Percentiles rank a stretch among this genome's conserved stretches.
Evolutionary conservation across 2,329 filamentous ascomycete genomes (phyloP).

Genomic region (Pseudogymnoascus destructans): DNA sequence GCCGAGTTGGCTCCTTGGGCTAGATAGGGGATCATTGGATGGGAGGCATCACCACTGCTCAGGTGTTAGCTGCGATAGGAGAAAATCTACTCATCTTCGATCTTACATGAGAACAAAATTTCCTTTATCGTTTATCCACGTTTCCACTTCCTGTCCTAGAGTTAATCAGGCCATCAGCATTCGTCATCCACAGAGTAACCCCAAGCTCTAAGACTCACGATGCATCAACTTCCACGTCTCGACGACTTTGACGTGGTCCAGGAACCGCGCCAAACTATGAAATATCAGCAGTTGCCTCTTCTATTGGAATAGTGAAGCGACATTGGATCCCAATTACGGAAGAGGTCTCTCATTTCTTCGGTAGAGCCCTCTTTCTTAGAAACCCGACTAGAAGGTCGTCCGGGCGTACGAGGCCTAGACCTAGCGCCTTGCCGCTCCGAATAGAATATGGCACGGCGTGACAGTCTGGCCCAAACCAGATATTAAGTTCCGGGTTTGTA

Average conservation of each 20-base stretch:
- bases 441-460: conserved; percentile 53
- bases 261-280: conserved; percentile 26
- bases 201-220: not conserved
- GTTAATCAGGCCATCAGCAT: conserved; percentile 26
- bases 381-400: conserved; percentile 45
- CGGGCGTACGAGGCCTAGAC: conserved; percentile 52
- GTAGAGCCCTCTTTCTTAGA: conserved; percentile 39
- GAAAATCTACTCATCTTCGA: not conserved
- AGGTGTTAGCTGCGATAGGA: not conserved
- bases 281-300: not conserved
- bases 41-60: conserved; percentile 44
- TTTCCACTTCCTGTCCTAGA: conserved; percentile 10
- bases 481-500: conserved; percentile 37
- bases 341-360: conserved; percentile 47
- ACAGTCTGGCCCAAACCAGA: conserved; percentile 50
- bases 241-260: conserved; percentile 41
- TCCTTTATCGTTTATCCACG: conserved; percentile 19
- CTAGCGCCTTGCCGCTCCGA: conserved; percentile 45
- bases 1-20: conserved; percentile 56
- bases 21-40: conserved; percentile 50
- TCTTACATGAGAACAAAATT: conserved; percentile 14
- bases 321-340: conserved; percentile 52
- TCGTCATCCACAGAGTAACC: not conserved
- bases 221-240: conserved; percentile 58
- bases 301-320: not conserved